A percentile compares a stretch with the other conserved stretches of the same genome.
Conservation (phyloP, 371 early-diverging fungal species). For the Quaeritorhiza haematococci region DNA sequence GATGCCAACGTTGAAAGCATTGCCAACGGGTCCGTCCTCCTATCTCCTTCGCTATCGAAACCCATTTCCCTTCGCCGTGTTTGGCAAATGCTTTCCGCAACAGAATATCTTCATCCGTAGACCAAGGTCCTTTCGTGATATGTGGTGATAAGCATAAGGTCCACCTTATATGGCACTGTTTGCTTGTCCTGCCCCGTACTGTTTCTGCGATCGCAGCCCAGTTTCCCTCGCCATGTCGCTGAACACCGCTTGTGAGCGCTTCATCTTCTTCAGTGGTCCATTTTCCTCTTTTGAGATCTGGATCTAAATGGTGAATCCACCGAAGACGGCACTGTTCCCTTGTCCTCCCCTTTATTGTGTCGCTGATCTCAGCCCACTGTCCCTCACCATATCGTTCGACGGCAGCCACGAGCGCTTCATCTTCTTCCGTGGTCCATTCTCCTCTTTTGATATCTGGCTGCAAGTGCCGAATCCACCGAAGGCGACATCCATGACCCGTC, state of each 20-base stretch:
- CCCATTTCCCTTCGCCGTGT: too few relatives aligned
- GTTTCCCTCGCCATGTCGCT: neutral
- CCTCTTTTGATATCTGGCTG: neutral
- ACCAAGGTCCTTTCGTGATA: too few relatives aligned
- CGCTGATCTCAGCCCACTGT: neutral
- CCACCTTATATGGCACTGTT: neutral
- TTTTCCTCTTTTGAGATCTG: neutral
- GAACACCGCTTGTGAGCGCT: neutral
- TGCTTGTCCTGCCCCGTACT: neutral
- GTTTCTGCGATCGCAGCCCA: neutral
- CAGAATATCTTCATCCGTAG: too few relatives aligned
- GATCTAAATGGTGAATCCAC: neutral
- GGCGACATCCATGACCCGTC: neutral
- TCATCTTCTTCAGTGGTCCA: neutral
- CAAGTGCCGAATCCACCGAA: neutral
- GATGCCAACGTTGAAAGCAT: too few relatives aligned
- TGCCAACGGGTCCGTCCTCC: too few relatives aligned
- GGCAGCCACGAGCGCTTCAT: neutral
- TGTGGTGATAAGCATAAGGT: too few relatives aligned
- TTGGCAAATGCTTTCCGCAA: too few relatives aligned
- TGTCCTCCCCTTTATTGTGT: neutral
- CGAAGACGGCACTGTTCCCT: neutral
- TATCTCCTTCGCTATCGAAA: too few relatives aligned
- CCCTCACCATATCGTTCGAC: neutral
- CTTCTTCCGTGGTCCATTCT: neutral